Evolutionary conservation across 179 eudicot genomes (phyloP).

Genomic region (Pouteria campechiana): DNA sequence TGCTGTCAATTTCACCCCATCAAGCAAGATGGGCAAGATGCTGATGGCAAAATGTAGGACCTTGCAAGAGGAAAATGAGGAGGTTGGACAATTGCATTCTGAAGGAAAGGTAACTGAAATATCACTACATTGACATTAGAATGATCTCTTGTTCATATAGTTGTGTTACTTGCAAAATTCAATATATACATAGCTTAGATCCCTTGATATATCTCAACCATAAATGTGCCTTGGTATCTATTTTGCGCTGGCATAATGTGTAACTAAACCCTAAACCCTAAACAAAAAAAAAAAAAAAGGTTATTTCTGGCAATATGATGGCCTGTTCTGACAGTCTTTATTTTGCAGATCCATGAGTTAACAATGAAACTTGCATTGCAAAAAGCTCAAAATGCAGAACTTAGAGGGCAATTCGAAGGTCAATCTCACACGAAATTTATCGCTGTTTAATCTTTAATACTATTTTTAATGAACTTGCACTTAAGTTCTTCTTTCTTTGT

Average conservation of each 20-base stretch:
- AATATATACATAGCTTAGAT: too few relatives aligned
- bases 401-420: slow-evolving; percentile 92
- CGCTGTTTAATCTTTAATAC: background rate
- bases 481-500: too few relatives aligned
- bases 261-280: too few relatives aligned
- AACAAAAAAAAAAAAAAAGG: too few relatives aligned
- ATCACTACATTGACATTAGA: too few relatives aligned
- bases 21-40: slow-evolving; percentile 95
- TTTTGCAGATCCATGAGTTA: slow-evolving; percentile 76
- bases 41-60: slow-evolving; percentile 94
- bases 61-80: slow-evolving; percentile 96
- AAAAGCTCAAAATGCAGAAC: slow-evolving; percentile 76
- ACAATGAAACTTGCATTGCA: slow-evolving; percentile 85
- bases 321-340: slow-evolving; percentile 6
- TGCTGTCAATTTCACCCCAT: slow-evolving; percentile 79
- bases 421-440: slow-evolving; percentile 4
- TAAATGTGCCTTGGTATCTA: too few relatives aligned
- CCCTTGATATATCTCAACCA: too few relatives aligned
- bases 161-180: too few relatives aligned
- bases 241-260: too few relatives aligned
- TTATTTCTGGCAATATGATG: background rate
- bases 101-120: slow-evolving; percentile 99
- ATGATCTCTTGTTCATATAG: too few relatives aligned
- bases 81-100: slow-evolving; percentile 90
- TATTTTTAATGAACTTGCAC: too few relatives aligned